Evolutionary conservation across 148 eudicot genomes (phyloP).

Genomic region (Bassia scoparia): DNA sequence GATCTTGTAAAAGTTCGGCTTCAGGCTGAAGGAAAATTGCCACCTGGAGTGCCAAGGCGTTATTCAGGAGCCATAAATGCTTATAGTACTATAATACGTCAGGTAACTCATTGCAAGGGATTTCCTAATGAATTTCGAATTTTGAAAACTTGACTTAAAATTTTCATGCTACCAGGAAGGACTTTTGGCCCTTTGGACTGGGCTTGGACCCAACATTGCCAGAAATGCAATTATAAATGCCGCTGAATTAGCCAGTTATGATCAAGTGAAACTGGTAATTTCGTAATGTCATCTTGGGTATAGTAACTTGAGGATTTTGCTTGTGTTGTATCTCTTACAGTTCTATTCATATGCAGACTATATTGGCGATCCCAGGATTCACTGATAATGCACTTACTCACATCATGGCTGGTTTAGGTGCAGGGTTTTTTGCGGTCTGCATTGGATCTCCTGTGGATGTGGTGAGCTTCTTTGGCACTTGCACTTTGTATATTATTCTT

Average conservation of each 20-base stretch:
- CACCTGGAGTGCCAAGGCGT: slow-evolving; percentile 57
- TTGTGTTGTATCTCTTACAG: slow-evolving; percentile 9
- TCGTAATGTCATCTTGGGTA: slow-evolving; percentile 8
- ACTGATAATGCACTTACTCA: slow-evolving; percentile 60
- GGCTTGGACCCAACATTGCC: slow-evolving; percentile 69
- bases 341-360: slow-evolving; percentile 41
- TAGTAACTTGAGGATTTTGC: slow-evolving; percentile 1
- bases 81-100: slow-evolving; percentile 48
- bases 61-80: slow-evolving; percentile 63
- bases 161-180: slow-evolving; percentile 47
- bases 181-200: slow-evolving; percentile 60
- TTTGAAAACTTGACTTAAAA: slow-evolving; percentile 1
- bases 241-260: slow-evolving; percentile 72
- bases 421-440: slow-evolving; percentile 74
- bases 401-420: slow-evolving; percentile 67
- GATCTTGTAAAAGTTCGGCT: slow-evolving; percentile 74
- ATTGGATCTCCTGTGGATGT: slow-evolving; percentile 74
- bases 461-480: slow-evolving; percentile 37
- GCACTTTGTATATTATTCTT: not conserved
- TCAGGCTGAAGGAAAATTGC: slow-evolving; percentile 64
- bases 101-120: slow-evolving; percentile 29
- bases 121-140: not conserved
- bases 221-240: slow-evolving; percentile 67
- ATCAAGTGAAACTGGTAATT: slow-evolving; percentile 62
- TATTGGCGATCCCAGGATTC: slow-evolving; percentile 59